These are phyloP conservation scores for Lactarius trivialis DNA, from an alignment of 768 basidiomycete genomes.

Conservation along the genomic window DNA sequence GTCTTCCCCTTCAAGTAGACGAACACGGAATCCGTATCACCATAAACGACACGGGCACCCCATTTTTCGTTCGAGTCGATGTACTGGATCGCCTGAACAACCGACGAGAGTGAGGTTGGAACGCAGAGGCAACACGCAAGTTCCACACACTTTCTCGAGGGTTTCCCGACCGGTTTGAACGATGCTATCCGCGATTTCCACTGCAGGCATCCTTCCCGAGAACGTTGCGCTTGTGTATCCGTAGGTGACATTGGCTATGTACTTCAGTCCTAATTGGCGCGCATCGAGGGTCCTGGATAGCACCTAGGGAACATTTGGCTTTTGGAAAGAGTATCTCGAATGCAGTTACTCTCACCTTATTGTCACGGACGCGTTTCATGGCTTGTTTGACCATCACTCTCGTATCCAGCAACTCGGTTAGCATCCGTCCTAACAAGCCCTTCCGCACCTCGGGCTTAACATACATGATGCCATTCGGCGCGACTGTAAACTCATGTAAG, in stretches of 20 bases:
- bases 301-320: conserved; percentile 40
- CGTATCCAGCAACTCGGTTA: conserved; percentile 87
- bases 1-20: conserved; percentile 86
- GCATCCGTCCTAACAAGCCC: conserved; percentile 85
- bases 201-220: conserved; percentile 96
- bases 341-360: conserved; percentile 52
- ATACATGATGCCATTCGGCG: conserved; percentile 94
- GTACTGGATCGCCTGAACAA: conserved; percentile 63
- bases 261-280: conserved; percentile 88
- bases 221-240: conserved; percentile 93
- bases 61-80: conserved; percentile 76
- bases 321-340: neutral
- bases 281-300: conserved; percentile 77
- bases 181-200: conserved; percentile 96
- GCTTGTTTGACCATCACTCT: conserved; percentile 97
- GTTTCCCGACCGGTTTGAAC: conserved; percentile 96
- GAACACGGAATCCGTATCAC: conserved; percentile 96
- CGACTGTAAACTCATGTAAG: conserved; percentile 46
- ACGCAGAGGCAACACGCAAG: neutral
- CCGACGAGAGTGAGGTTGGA: neutral
- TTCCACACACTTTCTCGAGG: conserved; percentile 68
- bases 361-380: conserved; percentile 72
- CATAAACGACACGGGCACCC: conserved; percentile 89
- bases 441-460: conserved; percentile 79
- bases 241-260: conserved; percentile 91